Conservation (phyloP, 1,284 basidiomycete genomes). For the Athelia psychrophila region DNA sequence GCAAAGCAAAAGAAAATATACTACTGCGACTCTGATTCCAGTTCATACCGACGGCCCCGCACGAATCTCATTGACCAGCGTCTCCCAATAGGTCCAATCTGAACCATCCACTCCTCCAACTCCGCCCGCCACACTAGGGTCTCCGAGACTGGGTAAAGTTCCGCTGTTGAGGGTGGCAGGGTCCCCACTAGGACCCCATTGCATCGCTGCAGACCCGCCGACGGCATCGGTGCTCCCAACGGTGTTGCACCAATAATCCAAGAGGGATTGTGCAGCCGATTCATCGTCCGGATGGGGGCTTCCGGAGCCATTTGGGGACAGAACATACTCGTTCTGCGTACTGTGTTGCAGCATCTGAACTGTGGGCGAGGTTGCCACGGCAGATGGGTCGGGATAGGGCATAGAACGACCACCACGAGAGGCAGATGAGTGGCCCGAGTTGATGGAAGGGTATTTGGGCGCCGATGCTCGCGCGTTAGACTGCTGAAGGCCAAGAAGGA, state of each 20-base stretch:
- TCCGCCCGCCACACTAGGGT: constrained; percentile 37
- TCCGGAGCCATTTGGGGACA: constrained; percentile 54
- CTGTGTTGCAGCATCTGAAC: constrained; percentile 61
- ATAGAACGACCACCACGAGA: constrained; percentile 19
- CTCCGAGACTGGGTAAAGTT: constrained; percentile 28
- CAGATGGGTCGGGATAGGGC: constrained; percentile 26
- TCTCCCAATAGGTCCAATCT: constrained; percentile 83
- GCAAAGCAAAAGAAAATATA: constrained; percentile 26
- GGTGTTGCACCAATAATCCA: constrained; percentile 80
- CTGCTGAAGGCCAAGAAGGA: constrained; percentile 49
- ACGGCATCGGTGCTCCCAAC: constrained; percentile 48
- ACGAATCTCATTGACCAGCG: constrained; percentile 72
- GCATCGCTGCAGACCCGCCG: not conserved
- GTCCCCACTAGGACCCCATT: constrained; percentile 44
- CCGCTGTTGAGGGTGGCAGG: constrained; percentile 63
- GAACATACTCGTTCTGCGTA: constrained; percentile 32
- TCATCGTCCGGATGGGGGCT: constrained; percentile 75
- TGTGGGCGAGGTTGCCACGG: constrained; percentile 47
- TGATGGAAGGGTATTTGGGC: constrained; percentile 32
- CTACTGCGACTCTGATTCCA: not conserved
- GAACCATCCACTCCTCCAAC: constrained; percentile 55
- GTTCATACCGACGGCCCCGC: constrained; percentile 37
- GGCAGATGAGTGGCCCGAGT: not conserved
- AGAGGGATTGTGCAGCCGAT: constrained; percentile 66
- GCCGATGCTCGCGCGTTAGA: constrained; percentile 26